Conservation (phyloP, 2,329 filamentous ascomycete species). For the Cyphellophora europaea region DNA sequence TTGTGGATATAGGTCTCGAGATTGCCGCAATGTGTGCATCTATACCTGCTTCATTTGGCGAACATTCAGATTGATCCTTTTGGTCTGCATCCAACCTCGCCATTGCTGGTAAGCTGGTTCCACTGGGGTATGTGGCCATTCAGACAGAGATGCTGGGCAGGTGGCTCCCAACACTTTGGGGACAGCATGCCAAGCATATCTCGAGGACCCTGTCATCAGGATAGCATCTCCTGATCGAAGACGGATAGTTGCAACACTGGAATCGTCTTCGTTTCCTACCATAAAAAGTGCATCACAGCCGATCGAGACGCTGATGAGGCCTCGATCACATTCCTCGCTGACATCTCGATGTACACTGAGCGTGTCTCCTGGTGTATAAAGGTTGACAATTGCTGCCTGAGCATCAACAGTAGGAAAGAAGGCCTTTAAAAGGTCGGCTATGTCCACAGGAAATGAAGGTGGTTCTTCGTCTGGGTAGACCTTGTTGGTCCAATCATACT, state of each 20-base stretch:
- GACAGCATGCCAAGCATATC: constrained; percentile 93
- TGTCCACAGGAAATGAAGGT: constrained; percentile 65
- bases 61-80: constrained; percentile 87
- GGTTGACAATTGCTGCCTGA: constrained; percentile 86
- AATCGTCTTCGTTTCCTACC: constrained; percentile 54
- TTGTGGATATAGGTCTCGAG: too few species aligned
- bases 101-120: constrained; percentile 57
- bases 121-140: too few species aligned
- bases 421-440: constrained; percentile 55
- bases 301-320: constrained; percentile 75
- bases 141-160: constrained; percentile 63
- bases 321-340: constrained; percentile 69
- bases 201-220: constrained; percentile 72
- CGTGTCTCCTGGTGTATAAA: constrained; percentile 84
- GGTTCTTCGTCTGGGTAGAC: constrained; percentile 62
- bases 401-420: constrained; percentile 70
- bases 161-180: constrained; percentile 73
- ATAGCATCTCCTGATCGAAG: constrained; percentile 80
- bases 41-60: too few species aligned
- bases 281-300: constrained; percentile 89
- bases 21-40: too few species aligned
- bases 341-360: constrained; percentile 91
- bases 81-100: constrained; percentile 79
- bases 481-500: constrained; percentile 93
- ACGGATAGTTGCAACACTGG: constrained; percentile 42